Conservation (phyloP, 2,329 filamentous ascomycete genomes). For the Chrysoporthe austroafricana region DNA sequence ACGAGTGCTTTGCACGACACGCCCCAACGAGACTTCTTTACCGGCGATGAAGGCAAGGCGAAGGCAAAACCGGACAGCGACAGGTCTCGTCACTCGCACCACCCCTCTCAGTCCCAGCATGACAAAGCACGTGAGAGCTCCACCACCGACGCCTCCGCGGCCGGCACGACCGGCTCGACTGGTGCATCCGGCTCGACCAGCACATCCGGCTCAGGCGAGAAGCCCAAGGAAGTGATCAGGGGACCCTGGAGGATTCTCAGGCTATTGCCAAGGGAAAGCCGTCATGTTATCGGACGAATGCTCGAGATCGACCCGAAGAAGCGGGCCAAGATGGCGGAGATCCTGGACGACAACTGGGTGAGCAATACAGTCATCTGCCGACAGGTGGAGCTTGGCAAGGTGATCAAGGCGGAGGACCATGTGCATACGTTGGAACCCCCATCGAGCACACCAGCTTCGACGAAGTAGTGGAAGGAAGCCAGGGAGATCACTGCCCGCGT, state of each 20-base stretch:
- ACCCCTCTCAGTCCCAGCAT: slow-evolving; percentile 27
- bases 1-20: slow-evolving; percentile 48
- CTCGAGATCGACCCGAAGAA: slow-evolving; percentile 84
- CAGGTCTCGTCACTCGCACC: slow-evolving; percentile 8
- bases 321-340: slow-evolving; percentile 82
- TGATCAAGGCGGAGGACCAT: slow-evolving; percentile 77
- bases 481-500: background rate
- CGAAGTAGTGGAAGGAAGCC: slow-evolving; percentile 28
- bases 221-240: slow-evolving; percentile 76
- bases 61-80: slow-evolving; percentile 20
- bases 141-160: slow-evolving; percentile 33
- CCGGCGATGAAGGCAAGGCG: slow-evolving; percentile 38
- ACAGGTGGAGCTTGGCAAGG: slow-evolving; percentile 70
- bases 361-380: slow-evolving; percentile 80
- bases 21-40: slow-evolving; percentile 44
- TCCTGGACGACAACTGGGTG: slow-evolving; percentile 90
- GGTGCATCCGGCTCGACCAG: background rate
- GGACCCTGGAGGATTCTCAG: slow-evolving; percentile 90
- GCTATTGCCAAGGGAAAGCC: slow-evolving; percentile 83
- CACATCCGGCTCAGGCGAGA: slow-evolving; percentile 45
- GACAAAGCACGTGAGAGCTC: slow-evolving; percentile 37
- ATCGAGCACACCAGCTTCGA: slow-evolving; percentile 42
- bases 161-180: slow-evolving; percentile 9
- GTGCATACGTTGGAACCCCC: slow-evolving; percentile 83
- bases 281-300: slow-evolving; percentile 91